phyloP scores from a whole-genome alignment of 495 filamentous ascomycete species.

The Lophiotrema nucula region DNA sequence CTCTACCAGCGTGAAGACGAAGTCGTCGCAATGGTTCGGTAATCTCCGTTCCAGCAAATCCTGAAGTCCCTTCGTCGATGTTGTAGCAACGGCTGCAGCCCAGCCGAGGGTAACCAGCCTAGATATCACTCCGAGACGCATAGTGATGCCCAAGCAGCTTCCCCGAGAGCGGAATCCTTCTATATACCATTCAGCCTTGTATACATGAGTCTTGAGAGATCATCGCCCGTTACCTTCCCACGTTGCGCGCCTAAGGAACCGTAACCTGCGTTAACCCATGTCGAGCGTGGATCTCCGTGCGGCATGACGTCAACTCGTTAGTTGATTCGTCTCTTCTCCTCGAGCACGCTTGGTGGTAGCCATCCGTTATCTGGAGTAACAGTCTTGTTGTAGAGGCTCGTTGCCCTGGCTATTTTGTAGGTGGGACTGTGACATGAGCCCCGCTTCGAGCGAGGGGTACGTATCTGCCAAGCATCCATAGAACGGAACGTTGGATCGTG shows the following conservation, averaged over 20 bases:
- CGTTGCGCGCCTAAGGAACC: background rate
- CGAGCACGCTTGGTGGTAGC: no score
- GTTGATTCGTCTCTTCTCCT: background rate
- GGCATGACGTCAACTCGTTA: conserved; percentile 12
- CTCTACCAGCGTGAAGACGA: conserved; percentile 42
- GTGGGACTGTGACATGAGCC: no score
- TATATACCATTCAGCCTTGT: background rate
- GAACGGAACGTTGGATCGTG: no score
- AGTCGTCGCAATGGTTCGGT: conserved; percentile 45
- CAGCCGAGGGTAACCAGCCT: background rate
- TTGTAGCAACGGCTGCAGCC: conserved; percentile 13
- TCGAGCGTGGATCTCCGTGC: background rate
- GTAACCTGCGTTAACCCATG: conserved; percentile 7
- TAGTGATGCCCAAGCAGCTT: background rate
- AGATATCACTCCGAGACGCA: conserved; percentile 3
- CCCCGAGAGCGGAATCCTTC: background rate
- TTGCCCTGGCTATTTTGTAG: no score
- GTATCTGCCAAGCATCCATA: no score
- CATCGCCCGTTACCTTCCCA: background rate
- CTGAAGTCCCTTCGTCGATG: conserved; percentile 47
- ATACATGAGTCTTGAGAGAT: background rate
- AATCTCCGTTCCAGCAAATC: conserved; percentile 50
- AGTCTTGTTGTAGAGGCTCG: no score
- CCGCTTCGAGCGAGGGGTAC: no score
- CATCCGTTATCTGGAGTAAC: no score